Percentiles rank a stretch among this genome's conserved stretches.
phyloP scores from a whole-genome alignment of 306 rosid genomes.

The Quercus cerris region DNA sequence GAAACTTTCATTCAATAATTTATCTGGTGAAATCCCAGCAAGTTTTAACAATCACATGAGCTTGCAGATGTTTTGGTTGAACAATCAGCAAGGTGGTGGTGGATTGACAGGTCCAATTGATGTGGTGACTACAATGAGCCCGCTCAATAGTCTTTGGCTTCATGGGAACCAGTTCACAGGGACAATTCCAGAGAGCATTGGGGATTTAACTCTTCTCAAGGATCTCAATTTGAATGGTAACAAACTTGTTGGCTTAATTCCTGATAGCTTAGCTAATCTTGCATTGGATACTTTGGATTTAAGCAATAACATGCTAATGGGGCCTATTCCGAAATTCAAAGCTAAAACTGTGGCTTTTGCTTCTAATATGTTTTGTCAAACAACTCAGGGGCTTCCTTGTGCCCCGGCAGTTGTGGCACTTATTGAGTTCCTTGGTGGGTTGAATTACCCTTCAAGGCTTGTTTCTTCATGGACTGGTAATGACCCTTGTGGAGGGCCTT shows the following conservation, averaged over 20 bases:
- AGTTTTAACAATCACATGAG: conserved; percentile 23
- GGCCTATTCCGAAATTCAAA: conserved; percentile 72
- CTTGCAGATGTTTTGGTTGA: conserved; percentile 68
- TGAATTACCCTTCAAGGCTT: conserved; percentile 65
- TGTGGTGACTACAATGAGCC: conserved; percentile 57
- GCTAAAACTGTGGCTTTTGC: conserved; percentile 28
- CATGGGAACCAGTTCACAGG: conserved; percentile 85
- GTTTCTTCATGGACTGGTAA: conserved; percentile 67
- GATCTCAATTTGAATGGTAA: conserved; percentile 79
- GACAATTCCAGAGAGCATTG: conserved; percentile 64
- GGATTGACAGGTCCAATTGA: conserved; percentile 62
- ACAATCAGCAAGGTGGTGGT: conserved; percentile 49
- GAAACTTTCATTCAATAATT: conserved; percentile 55
- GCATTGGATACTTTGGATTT: conserved; percentile 49
- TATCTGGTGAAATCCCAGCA: conserved; percentile 54
- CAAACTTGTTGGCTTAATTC: conserved; percentile 71
- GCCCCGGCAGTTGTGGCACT: conserved; percentile 70
- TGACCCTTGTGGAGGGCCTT: conserved; percentile 57
- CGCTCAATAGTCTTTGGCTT: conserved; percentile 71
- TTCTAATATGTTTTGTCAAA: conserved; percentile 57
- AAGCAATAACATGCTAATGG: conserved; percentile 83
- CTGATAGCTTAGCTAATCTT: conserved; percentile 57
- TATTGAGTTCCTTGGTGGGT: conserved; percentile 56
- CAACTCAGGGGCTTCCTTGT: conserved; percentile 46
- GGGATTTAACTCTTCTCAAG: conserved; percentile 54